phyloP scores from a whole-genome alignment of 306 rosid species.

The Potentilla sterilis region DNA sequence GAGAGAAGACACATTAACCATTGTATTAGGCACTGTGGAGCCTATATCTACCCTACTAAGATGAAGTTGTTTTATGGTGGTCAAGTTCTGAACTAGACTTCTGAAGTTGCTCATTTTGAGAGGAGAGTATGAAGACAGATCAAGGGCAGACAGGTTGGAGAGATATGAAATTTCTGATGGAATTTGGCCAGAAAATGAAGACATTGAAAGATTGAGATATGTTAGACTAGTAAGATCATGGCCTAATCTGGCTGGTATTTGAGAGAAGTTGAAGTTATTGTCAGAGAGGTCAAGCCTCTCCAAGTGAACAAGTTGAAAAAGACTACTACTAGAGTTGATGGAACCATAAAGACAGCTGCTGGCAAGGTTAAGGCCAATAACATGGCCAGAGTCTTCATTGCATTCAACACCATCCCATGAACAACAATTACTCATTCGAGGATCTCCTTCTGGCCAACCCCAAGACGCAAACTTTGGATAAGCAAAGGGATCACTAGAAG shows the following conservation, averaged over 20 bases:
- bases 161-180: background rate
- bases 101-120: slow-evolving; percentile 22
- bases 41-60: background rate
- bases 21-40: slow-evolving; percentile 3
- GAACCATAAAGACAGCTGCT: slow-evolving; percentile 24
- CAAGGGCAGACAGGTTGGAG: background rate
- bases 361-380: slow-evolving; percentile 19
- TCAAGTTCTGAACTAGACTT: slow-evolving; percentile 11
- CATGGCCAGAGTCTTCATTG: slow-evolving; percentile 2
- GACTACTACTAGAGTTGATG: slow-evolving; percentile 17
- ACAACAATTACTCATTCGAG: slow-evolving; percentile 5
- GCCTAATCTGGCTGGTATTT: slow-evolving; percentile 19
- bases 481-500: background rate
- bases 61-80: slow-evolving; percentile 10
- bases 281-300: slow-evolving; percentile 21
- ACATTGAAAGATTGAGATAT: background rate
- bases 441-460: background rate
- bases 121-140: background rate
- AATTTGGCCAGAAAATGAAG: slow-evolving; percentile 11
- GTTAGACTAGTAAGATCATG: slow-evolving; percentile 1
- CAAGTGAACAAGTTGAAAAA: slow-evolving; percentile 12
- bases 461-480: slow-evolving; percentile 17
- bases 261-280: slow-evolving; percentile 28
- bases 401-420: slow-evolving; percentile 21
- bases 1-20: slow-evolving; percentile 32